phyloP scores from a whole-genome alignment of 139 green algal genomes.

The Chlorella sp. region DNA sequence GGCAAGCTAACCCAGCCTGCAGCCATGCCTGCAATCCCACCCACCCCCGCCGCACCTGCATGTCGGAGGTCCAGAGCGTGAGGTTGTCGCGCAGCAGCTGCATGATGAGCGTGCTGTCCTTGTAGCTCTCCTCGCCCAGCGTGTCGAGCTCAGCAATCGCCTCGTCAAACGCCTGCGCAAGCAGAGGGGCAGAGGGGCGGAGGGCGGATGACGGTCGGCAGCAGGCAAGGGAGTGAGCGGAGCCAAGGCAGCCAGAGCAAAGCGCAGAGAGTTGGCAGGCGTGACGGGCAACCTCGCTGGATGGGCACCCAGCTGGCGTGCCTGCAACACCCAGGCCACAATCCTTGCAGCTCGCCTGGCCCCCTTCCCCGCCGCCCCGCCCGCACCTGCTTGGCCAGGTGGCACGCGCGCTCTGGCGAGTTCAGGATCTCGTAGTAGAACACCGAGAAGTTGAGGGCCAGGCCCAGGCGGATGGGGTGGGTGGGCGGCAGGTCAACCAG shows the following conservation, averaged over 20 bases:
- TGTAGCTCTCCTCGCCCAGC: conserved; percentile 98
- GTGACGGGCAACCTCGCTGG: background rate
- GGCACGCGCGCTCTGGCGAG: conserved; percentile 95
- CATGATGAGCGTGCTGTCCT: conserved; percentile 99
- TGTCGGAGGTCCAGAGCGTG: conserved; percentile 98
- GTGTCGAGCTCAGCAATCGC: conserved; percentile 98
- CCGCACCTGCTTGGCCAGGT: conserved; percentile 94
- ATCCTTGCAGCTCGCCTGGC: background rate
- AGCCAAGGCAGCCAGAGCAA: background rate
- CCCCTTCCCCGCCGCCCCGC: background rate
- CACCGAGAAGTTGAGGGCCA: conserved; percentile 99
- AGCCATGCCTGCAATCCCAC: too few relatives aligned
- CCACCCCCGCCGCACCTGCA: conserved; percentile 90
- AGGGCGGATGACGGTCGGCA: background rate
- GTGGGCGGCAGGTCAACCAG: conserved; percentile 93
- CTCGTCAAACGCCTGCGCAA: conserved; percentile 97
- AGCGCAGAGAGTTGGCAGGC: background rate
- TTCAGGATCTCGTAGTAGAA: conserved; percentile 99
- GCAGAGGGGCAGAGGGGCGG: too few relatives aligned
- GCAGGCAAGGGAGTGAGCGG: background rate
- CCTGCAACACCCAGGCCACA: background rate
- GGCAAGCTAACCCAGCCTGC: too few relatives aligned
- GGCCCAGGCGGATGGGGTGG: conserved; percentile 97
- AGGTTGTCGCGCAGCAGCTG: conserved; percentile 99
- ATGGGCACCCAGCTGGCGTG: background rate